Conservation (phyloP, 2,329 filamentous ascomycete genomes). For the Pochonia chlamydosporia region DNA sequence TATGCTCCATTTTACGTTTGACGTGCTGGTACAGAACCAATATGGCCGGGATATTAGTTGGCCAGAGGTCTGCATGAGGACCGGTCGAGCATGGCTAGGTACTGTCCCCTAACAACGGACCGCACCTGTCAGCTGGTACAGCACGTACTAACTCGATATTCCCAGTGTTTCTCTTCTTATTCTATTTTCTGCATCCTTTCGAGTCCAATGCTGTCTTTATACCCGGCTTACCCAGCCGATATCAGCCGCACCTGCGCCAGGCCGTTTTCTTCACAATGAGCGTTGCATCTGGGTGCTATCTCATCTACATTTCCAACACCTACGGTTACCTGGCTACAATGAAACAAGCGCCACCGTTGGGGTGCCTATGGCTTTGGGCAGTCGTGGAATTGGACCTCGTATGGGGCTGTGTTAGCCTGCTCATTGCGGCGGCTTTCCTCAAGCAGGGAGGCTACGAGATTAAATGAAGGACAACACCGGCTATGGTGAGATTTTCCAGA, state of each 20-base stretch:
- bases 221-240: constrained; percentile 40
- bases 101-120: constrained; percentile 17
- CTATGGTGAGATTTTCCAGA: not conserved
- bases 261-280: constrained; percentile 58
- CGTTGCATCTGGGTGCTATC: constrained; percentile 63
- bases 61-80: constrained; percentile 46
- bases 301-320: constrained; percentile 76
- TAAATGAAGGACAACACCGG: constrained; percentile 6
- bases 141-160: too few species aligned
- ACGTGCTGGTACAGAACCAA: constrained; percentile 73
- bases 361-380: constrained; percentile 88
- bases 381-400: constrained; percentile 77
- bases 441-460: constrained; percentile 45
- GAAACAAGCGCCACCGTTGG: constrained; percentile 85
- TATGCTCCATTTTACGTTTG: constrained; percentile 71
- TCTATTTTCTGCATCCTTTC: constrained; percentile 53
- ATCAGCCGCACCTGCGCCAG: constrained; percentile 47
- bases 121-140: too few species aligned
- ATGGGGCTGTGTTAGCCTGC: constrained; percentile 54
- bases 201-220: constrained; percentile 41
- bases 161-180: constrained; percentile 49
- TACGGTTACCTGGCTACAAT: constrained; percentile 81
- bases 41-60: constrained; percentile 64
- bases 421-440: constrained; percentile 37
- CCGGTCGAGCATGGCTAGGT: constrained; percentile 49